phyloP scores from a whole-genome alignment of 805 yeast species.

The Kodamaea kakaduensis region DNA sequence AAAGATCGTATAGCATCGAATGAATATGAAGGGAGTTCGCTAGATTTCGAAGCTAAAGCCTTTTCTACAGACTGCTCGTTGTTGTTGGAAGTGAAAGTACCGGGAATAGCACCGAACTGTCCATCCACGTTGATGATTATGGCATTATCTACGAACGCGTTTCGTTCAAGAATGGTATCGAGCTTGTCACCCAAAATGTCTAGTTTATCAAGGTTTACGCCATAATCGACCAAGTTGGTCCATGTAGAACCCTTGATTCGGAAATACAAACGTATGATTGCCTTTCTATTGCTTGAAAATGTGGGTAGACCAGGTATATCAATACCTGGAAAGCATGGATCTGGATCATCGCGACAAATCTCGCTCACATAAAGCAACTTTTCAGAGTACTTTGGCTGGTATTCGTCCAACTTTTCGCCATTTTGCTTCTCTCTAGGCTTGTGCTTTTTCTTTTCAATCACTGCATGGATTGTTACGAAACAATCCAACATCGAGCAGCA shows the following conservation, averaged over 20 bases:
- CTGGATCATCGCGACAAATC: slow-evolving; percentile 16
- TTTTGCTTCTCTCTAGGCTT: no score
- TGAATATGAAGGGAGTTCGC: slow-evolving; percentile 19
- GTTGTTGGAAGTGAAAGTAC: slow-evolving; percentile 7
- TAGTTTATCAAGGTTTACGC: slow-evolving; percentile 18
- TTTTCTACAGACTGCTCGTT: neutral
- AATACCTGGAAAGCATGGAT: slow-evolving; percentile 27
- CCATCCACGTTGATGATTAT: slow-evolving; percentile 19
- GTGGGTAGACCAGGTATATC: slow-evolving; percentile 20
- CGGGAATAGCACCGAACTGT: slow-evolving; percentile 18
- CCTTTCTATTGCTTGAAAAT: slow-evolving; percentile 5
- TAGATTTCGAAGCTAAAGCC: neutral
- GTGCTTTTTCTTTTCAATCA: slow-evolving; percentile 4
- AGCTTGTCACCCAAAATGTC: slow-evolving; percentile 10
- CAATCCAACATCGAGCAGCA: slow-evolving; percentile 16
- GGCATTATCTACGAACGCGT: slow-evolving; percentile 17
- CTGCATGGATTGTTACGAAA: slow-evolving; percentile 25
- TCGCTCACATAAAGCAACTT: slow-evolving; percentile 33
- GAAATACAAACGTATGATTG: no score
- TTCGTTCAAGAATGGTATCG: slow-evolving; percentile 12
- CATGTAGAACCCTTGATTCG: no score
- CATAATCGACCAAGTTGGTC: slow-evolving; percentile 17
- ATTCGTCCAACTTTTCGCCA: no score
- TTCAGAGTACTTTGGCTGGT: no score
- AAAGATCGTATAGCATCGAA: slow-evolving; percentile 30